Evolutionary conservation across 345 rosid genomes (phyloP).

Genomic region (Hibiscus syriacus): DNA sequence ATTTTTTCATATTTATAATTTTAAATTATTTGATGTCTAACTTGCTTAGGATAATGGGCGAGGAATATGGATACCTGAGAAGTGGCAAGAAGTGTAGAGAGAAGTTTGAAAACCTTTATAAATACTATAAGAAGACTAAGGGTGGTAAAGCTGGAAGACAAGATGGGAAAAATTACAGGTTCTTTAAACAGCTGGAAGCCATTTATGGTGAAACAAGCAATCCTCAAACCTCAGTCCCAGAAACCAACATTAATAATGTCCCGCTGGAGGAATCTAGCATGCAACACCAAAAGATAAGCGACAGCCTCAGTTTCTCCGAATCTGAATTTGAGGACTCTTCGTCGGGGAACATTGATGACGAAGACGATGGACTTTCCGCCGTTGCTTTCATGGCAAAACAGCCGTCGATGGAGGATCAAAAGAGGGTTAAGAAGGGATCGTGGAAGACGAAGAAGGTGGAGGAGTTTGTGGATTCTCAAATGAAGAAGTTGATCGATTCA

Average conservation of each 20-base stretch:
- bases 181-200: conserved; percentile 54
- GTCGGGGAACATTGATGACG: conserved; percentile 28
- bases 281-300: conserved; percentile 10
- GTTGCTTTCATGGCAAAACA: too few species aligned
- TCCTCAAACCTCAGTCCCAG: conserved; percentile 7
- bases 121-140: conserved; percentile 58
- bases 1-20: too few species aligned
- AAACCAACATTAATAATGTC: conserved; percentile 10
- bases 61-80: conserved; percentile 48
- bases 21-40: background rate
- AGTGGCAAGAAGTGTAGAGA: conserved; percentile 61
- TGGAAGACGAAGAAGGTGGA: conserved; percentile 44
- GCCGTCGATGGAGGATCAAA: too few species aligned
- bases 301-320: conserved; percentile 37
- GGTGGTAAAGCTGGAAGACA: conserved; percentile 53
- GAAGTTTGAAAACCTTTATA: conserved; percentile 57
- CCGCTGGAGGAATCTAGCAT: conserved; percentile 11
- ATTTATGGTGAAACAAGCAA: conserved; percentile 35
- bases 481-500: conserved; percentile 36
- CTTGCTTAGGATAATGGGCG: conserved; percentile 39
- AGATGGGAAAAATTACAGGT: conserved; percentile 53
- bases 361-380: too few species aligned
- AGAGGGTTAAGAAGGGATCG: conserved; percentile 9
- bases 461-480: conserved; percentile 33
- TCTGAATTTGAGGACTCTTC: conserved; percentile 46